phyloP scores from a whole-genome alignment of 1,284 basidiomycete genomes.

The Apiotrichum gracile region DNA sequence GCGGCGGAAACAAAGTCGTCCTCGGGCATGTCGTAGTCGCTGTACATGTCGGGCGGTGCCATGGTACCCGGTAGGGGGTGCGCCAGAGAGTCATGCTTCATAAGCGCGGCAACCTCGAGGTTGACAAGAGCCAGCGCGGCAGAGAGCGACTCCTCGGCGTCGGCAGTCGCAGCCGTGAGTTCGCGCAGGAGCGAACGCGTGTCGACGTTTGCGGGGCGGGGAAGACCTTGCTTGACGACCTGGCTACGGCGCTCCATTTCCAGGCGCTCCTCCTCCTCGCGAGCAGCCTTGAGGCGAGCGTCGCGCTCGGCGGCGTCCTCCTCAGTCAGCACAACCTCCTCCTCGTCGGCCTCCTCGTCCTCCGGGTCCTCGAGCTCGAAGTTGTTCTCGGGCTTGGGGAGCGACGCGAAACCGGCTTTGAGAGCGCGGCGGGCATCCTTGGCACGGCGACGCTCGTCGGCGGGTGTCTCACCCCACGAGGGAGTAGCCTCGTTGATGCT shows the following conservation, averaged over 20 bases:
- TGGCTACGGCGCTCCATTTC: constrained; percentile 74
- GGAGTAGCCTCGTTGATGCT: constrained; percentile 72
- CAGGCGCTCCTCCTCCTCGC: constrained; percentile 71
- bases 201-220: constrained; percentile 80
- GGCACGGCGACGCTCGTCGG: constrained; percentile 61
- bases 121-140: constrained; percentile 65
- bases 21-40: constrained; percentile 66
- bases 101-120: constrained; percentile 68
- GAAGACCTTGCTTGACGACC: constrained; percentile 74
- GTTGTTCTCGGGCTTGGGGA: constrained; percentile 95
- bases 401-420: constrained; percentile 69
- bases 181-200: constrained; percentile 55
- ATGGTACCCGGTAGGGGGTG: constrained; percentile 80
- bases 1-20: constrained; percentile 74
- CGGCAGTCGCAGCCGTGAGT: constrained; percentile 47
- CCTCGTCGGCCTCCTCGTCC: constrained; percentile 53
- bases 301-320: constrained; percentile 94
- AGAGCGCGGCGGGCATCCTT: constrained; percentile 66
- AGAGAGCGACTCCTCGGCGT: constrained; percentile 50
- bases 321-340: constrained; percentile 51
- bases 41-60: constrained; percentile 66
- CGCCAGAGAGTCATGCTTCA: constrained; percentile 82
- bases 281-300: constrained; percentile 61
- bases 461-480: constrained; percentile 63
- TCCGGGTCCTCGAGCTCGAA: constrained; percentile 92